Base-by-base conservation (phyloP, 306 rosid species). In the Lablab purpureus region DNA sequence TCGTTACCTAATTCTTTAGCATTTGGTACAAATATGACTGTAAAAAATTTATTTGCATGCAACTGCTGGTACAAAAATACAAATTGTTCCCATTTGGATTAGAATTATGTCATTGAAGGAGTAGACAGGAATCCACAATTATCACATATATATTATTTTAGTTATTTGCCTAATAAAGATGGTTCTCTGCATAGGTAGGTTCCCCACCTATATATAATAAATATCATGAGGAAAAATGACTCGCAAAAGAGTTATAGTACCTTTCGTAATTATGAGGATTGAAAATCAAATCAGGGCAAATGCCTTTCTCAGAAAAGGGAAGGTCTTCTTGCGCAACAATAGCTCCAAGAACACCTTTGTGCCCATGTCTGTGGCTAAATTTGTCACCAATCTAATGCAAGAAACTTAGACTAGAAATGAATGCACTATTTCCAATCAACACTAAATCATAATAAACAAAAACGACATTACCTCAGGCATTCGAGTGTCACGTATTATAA, bases 351-450 rank as follows among this genome's bases (percentile, higher is more conserved):
- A 94, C 99, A 83, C 99, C 99, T 85, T 94, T 94, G 85, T 94
- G 97, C 77, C 99, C 99, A 78, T 94, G 99, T 84, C 99, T 91
- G 84, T 97, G 91, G 87, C 99, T 94, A 82, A 94, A 94, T 87
- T 92, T 94, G 79, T 94, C 99, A 58, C 97, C 97, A 81, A 94
- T 88, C 97, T 94, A 76, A 52, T 69, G 36, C 25, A 78, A 58
- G 66, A 77, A 10, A 79, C 67, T 37, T 40, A 82, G 62, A 63
- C 28, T 62, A 71, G 25, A 85, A 75, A 56, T 80, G 40, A 78
- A 47, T 70, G 46, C 36, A 47, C 58, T 50, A 27, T 10, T 65
- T 79, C 28, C 47, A 73, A 81, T 46, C 7, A 76, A 71, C 25
- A 59, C 40, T 46, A 62, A 25, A 34, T 11, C 59, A 72, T 25